Conservation (phyloP, 2,329 filamentous ascomycete species). For the Chaetothyriales sp. region DNA sequence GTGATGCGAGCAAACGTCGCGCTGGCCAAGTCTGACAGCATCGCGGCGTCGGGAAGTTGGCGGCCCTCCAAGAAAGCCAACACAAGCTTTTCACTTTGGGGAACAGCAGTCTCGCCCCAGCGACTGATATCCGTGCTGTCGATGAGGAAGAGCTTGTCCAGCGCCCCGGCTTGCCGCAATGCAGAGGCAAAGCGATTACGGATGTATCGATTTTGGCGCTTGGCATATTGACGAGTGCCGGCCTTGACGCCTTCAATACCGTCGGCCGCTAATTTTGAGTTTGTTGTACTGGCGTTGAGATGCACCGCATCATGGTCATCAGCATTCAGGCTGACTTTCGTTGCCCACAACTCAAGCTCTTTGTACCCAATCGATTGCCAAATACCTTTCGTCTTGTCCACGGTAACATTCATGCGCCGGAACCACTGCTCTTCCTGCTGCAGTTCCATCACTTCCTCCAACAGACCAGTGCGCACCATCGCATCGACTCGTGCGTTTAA, state of each 20-base stretch:
- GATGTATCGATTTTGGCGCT: constrained; percentile 76
- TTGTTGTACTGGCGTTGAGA: neutral
- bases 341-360: constrained; percentile 61
- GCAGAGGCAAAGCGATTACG: constrained; percentile 64
- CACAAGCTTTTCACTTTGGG: constrained; percentile 50
- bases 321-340: constrained; percentile 28
- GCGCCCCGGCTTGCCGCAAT: constrained; percentile 41
- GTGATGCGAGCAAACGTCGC: constrained; percentile 46
- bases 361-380: constrained; percentile 97
- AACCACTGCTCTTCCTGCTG: constrained; percentile 20
- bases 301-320: constrained; percentile 1
- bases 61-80: constrained; percentile 48
- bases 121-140: constrained; percentile 57
- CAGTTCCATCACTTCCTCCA: constrained; percentile 43
- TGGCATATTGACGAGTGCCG: constrained; percentile 78
- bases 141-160: constrained; percentile 57
- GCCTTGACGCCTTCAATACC: constrained; percentile 65
- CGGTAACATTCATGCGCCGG: constrained; percentile 33
- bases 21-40: constrained; percentile 45
- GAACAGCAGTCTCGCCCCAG: constrained; percentile 52
- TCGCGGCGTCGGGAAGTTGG: constrained; percentile 39
- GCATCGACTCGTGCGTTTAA: constrained; percentile 67
- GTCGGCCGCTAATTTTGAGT: neutral
- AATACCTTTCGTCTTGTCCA: constrained; percentile 71
- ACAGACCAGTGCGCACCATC: constrained; percentile 58